Evolutionary conservation across 345 rosid genomes (phyloP).

Genomic region (Aquilaria malaccensis): DNA sequence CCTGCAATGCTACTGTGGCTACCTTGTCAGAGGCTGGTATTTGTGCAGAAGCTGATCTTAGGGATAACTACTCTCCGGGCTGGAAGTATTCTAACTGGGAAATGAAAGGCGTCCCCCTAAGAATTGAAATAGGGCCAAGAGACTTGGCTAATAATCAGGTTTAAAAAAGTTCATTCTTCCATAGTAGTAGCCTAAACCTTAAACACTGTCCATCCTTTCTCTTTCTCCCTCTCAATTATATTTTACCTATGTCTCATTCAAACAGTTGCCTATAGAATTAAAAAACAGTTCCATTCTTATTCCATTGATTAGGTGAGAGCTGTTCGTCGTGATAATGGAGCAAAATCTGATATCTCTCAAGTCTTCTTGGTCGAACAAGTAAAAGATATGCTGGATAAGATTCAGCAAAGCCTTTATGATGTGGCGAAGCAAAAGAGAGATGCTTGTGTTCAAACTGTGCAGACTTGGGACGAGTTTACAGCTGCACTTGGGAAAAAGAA

Average conservation of each 20-base stretch:
- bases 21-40: conserved; percentile 65
- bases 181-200: not conserved
- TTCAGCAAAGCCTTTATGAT: conserved; percentile 62
- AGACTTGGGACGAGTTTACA: conserved; percentile 83
- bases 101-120: conserved; percentile 93
- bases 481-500: conserved; percentile 70
- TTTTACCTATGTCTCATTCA: not conserved
- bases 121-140: conserved; percentile 95
- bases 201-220: too few relatives aligned
- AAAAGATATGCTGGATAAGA: conserved; percentile 40
- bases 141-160: conserved; percentile 86
- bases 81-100: conserved; percentile 99
- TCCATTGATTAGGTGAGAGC: conserved; percentile 58
- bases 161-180: conserved; percentile 3
- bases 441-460: conserved; percentile 52
- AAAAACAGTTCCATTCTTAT: conserved; percentile 7
- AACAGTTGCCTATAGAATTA: not conserved
- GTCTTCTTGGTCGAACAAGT: conserved; percentile 56
- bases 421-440: conserved; percentile 68
- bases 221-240: not conserved
- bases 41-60: conserved; percentile 63
- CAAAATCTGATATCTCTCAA: conserved; percentile 58
- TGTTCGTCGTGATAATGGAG: conserved; percentile 78
- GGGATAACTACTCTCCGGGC: conserved; percentile 94
- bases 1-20: conserved; percentile 68